Evolutionary conservation across 78 protist species (phyloP), one percentile per base, ranked within the genome.

Genomic region (Corallochytrium limacisporum): DNA sequence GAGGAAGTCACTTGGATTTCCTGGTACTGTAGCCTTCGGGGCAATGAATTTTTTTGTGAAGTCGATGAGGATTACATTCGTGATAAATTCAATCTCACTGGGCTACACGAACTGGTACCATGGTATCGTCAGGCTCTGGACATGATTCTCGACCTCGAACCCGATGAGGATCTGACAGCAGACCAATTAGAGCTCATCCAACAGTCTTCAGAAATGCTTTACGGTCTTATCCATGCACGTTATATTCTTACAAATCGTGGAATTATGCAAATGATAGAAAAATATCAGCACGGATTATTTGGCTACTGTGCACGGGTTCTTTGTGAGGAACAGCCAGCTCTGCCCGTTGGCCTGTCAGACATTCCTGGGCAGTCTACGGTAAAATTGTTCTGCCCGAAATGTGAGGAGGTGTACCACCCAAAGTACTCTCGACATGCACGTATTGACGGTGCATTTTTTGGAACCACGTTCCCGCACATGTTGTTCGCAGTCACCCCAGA

Each of bases 211-310:
- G 91, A 85, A 61, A 55, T 76, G 61, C 84, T 92, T 16, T 95
- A 91, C 66, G 97, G 97, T 9, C 74, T 92, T 40, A 88, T 92
- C n/a, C 99, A 92, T 57, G 96, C 97, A 22, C 68, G 99, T 18
- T 95, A 76, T 63, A 92, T 91, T 38, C 28, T 85, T 31, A 91
- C 96, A 10, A 44, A 61, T 35, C 71, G 83, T 6, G 97, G 98
- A n/a, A 47, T 88, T 36, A 48, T 44, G 13, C 86, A 61, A 16
- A 94, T 94, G 98, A 71, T 63, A n/a, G 94, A 81, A 32, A 91
- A 94, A 67, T 94, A 75, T 74, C 74, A 77, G 36, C 50, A 74
- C 12, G 85, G 44, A 16, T 83, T 71, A 24, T 94, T 94, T 74
- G 98, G 98, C 20, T n/a, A 83, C 24, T 94, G 98, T 74, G 93